These are phyloP conservation scores for Cyberlindnera euphorbiae DNA, from an alignment of 805 yeast genomes.

Conservation along the genomic window DNA sequence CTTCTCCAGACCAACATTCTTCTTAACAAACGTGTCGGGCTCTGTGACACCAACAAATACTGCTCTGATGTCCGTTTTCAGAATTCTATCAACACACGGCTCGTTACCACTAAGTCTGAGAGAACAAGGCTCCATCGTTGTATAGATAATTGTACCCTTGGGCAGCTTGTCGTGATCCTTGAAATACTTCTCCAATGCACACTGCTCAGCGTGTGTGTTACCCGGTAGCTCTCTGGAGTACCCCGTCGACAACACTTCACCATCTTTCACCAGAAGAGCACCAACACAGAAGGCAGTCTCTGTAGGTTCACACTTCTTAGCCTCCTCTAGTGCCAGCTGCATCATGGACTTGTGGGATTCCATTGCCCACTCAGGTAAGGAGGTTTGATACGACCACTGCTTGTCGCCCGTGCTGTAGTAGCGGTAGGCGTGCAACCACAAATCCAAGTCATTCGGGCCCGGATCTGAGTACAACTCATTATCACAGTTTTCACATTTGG, in stretches of 20 bases:
- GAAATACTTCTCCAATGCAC: slow-evolving; percentile 77
- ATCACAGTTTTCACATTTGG: slow-evolving; percentile 60
- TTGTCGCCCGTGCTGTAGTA: slow-evolving; percentile 51
- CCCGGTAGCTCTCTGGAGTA: slow-evolving; percentile 89
- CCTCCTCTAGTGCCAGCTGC: slow-evolving; percentile 74
- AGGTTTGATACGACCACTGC: slow-evolving; percentile 27
- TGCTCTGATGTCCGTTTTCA: slow-evolving; percentile 52
- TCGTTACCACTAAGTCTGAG: slow-evolving; percentile 80
- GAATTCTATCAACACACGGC: slow-evolving; percentile 82
- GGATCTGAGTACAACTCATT: slow-evolving; percentile 80
- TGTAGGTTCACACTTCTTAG: slow-evolving; percentile 75
- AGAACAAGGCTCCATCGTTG: slow-evolving; percentile 98
- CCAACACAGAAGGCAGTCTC: slow-evolving; percentile 94
- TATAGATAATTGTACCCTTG: slow-evolving; percentile 73
- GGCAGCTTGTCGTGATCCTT: slow-evolving; percentile 45
- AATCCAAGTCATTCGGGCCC: slow-evolving; percentile 75
- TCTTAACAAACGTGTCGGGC: slow-evolving; percentile 82
- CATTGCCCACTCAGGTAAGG: slow-evolving; percentile 41
- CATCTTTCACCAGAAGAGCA: slow-evolving; percentile 68
- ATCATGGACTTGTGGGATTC: slow-evolving; percentile 54
- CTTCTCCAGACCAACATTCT: slow-evolving; percentile 58
- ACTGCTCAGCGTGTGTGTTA: slow-evolving; percentile 96
- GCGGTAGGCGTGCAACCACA: slow-evolving; percentile 88
- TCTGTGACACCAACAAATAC: slow-evolving; percentile 91
- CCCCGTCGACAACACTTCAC: slow-evolving; percentile 68